Conservation (phyloP, 176 grass and related monocot species). For the Paspalum vaginatum region DNA sequence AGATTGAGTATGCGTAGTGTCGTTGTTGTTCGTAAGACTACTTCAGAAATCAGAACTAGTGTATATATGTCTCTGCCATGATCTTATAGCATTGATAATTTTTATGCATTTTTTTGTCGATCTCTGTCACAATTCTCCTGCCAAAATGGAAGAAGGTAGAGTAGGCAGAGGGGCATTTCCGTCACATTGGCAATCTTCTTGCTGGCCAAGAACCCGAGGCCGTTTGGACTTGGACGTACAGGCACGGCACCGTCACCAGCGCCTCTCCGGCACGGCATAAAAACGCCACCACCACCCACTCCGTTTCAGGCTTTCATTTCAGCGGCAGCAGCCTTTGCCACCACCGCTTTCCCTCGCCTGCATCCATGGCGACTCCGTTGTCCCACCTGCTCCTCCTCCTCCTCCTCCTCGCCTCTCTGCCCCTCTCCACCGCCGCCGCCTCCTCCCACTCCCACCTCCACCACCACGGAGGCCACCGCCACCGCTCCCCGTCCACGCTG, state of each 20-base stretch:
- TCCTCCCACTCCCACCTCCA: not conserved
- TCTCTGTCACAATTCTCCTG: too few relatives aligned
- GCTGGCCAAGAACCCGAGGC: not conserved
- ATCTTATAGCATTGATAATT: too few relatives aligned
- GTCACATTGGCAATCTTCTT: not conserved
- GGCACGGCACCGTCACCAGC: slow-evolving; percentile 13
- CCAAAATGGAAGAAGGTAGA: not conserved
- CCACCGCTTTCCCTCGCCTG: not conserved
- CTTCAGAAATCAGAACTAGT: too few relatives aligned
- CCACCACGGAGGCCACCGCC: slow-evolving; percentile 23
- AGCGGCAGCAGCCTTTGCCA: slow-evolving; percentile 2
- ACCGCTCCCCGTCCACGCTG: slow-evolving; percentile 1
- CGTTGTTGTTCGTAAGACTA: too few relatives aligned
- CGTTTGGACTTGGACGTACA: not conserved
- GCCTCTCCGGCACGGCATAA: not conserved
- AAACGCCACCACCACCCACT: not conserved
- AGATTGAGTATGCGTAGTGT: too few relatives aligned
- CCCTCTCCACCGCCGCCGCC: not conserved
- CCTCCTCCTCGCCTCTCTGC: slow-evolving; percentile 25
- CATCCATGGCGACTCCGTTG: slow-evolving; percentile 29
- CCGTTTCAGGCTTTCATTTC: not conserved
- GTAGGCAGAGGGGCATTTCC: not conserved
- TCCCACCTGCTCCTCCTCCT: slow-evolving; percentile 24
- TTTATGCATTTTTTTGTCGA: too few relatives aligned
- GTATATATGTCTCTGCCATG: too few relatives aligned